phyloP scores from a whole-genome alignment of 768 basidiomycete genomes.

The Pholiota microspora region DNA sequence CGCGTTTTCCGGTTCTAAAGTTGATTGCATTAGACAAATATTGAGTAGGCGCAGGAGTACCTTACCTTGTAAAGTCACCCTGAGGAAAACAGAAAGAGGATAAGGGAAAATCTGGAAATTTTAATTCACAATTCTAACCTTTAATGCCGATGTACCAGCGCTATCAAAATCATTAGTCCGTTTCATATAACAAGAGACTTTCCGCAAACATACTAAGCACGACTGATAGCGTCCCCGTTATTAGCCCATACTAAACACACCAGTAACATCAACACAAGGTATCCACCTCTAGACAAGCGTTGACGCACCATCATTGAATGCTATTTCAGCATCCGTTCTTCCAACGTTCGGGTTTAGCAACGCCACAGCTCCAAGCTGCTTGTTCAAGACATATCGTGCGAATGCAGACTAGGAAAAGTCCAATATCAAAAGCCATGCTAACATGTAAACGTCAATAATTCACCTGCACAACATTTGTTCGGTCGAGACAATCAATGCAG shows the following conservation, averaged over 20 bases:
- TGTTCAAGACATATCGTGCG: conserved; percentile 76
- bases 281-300: neutral
- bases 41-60: neutral
- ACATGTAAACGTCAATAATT: conserved; percentile 7
- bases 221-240: conserved; percentile 93
- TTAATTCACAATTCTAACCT: conserved; percentile 46
- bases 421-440: conserved; percentile 4
- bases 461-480: conserved; percentile 94
- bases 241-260: conserved; percentile 84
- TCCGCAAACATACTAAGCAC: conserved; percentile 69
- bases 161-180: conserved; percentile 33
- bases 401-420: conserved; percentile 74
- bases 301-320: conserved; percentile 76
- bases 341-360: conserved; percentile 54
- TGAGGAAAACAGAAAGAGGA: too few relatives aligned
- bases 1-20: conserved; percentile 89
- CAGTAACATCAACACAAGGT: neutral
- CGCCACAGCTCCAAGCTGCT: conserved; percentile 72
- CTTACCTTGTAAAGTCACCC: conserved; percentile 86
- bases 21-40: conserved; percentile 1
- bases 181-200: neutral
- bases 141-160: conserved; percentile 94
- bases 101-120: too few relatives aligned
- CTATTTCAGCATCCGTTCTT: conserved; percentile 62
- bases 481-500: conserved; percentile 93